Evolutionary conservation across 2,329 filamentous ascomycete genomes (phyloP).

Genomic region (Zasmidium angulare): DNA sequence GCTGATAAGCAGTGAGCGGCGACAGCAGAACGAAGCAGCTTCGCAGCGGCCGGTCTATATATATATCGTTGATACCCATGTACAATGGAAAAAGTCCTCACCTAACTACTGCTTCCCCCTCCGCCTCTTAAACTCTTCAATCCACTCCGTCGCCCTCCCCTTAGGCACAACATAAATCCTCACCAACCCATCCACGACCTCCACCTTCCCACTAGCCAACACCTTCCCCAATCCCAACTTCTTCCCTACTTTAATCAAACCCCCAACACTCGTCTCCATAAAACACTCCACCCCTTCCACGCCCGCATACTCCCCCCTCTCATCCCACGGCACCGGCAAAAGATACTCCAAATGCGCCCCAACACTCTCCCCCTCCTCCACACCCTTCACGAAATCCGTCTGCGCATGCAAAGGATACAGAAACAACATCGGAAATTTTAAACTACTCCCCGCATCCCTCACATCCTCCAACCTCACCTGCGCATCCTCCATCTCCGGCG

Average conservation of each 20-base stretch:
- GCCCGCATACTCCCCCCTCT: constrained; percentile 62
- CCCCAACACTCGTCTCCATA: constrained; percentile 77
- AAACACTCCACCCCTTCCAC: constrained; percentile 74
- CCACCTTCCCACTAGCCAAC: constrained; percentile 72
- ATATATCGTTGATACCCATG: not conserved
- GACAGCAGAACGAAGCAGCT: not conserved
- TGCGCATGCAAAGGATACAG: constrained; percentile 81
- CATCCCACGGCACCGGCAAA: constrained; percentile 86
- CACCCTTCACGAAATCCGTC: constrained; percentile 87
- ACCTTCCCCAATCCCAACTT: constrained; percentile 76
- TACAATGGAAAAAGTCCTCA: not conserved
- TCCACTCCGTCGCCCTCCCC: constrained; percentile 68
- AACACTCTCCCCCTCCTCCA: constrained; percentile 73
- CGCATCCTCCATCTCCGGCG: constrained; percentile 88
- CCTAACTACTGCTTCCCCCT: constrained; percentile 37
- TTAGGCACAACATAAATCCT: constrained; percentile 80
- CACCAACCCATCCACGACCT: constrained; percentile 83
- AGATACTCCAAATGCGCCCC: constrained; percentile 80
- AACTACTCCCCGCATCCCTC: constrained; percentile 67
- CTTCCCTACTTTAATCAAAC: constrained; percentile 85
- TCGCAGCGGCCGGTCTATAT: not conserved
- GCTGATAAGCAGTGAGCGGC: constrained; percentile 30
- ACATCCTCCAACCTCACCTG: constrained; percentile 68
- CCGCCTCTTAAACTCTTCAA: constrained; percentile 79
- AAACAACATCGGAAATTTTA: constrained; percentile 77